Base-by-base conservation (phyloP, 179 eudicot species). In the Beta macrorhiza region DNA sequence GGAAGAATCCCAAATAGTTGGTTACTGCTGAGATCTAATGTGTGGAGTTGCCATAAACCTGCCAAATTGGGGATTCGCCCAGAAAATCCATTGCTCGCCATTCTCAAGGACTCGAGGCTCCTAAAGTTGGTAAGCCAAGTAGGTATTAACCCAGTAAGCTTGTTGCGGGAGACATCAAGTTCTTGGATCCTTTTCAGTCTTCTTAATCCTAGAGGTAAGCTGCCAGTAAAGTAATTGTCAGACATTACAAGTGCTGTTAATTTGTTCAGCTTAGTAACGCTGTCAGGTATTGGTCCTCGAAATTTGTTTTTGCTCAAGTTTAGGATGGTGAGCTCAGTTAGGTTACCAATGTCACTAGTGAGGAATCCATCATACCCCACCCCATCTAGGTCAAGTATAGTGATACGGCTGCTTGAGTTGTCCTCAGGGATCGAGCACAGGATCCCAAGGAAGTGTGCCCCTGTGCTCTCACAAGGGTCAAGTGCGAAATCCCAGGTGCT, bases 381-480 rank as follows among this genome's bases (percentile, higher is more conserved):
- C 0, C 88, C 87, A 19, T 93, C 97, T 0, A 93, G 89, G 53
- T 90, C 89, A 5, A 91, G 81, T 19, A 79, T 86, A 0, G 87
- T 82, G 47, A 93, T 79, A 2, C 90, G 80, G 58, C 87, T 87
- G 70, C 78, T 84, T 32, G 91, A 79, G 75, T 91, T 86, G 57
- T 87, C 92, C 4, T 78, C 83, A 19, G 91, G 85, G 17, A 83
- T 74, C 7, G 84, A 79, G 84, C 95, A 91, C 5, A 90, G 51
- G 77, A 93, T 84, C 12, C 97, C 97, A 0, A 93, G 89, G 85
- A 93, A 93, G 53, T 81, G 87, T 7, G 87, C 87, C 0, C 92
- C 92, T 0, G 88, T 72, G 83, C 88, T 84, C 57, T 89, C 92
- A 12, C 97, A 93, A 0, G 95, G 97, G 83, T 93, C 97, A 4